phyloP scores from a whole-genome alignment of 2,329 filamentous ascomycete species.

The Fusarium incarnatum region DNA sequence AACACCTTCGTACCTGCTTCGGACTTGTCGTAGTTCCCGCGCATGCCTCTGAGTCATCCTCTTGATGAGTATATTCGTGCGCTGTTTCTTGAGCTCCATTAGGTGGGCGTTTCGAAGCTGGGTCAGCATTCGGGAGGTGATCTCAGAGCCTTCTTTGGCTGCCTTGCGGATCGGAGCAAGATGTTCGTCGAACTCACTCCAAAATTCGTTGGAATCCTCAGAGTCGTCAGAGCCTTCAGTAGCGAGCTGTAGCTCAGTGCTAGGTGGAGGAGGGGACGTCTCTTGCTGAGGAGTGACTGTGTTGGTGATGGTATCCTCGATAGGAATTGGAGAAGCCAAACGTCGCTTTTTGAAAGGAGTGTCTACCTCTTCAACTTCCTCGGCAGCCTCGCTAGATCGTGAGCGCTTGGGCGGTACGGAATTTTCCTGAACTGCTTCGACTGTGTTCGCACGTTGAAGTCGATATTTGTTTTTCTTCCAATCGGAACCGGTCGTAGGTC shows the following conservation, averaged over 20 bases:
- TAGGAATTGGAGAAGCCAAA: background rate
- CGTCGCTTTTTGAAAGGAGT: background rate
- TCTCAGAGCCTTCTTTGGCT: background rate
- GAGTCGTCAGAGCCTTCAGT: background rate
- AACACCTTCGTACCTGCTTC: background rate
- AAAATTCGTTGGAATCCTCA: background rate
- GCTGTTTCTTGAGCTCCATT: background rate
- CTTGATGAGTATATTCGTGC: background rate
- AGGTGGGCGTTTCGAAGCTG: background rate
- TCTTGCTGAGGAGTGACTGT: background rate
- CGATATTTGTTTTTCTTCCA: conserved; percentile 5
- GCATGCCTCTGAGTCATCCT: background rate
- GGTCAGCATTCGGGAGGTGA: background rate
- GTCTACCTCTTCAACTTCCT: background rate
- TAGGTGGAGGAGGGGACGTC: too few relatives aligned
- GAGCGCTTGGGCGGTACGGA: background rate
- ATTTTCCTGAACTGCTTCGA: background rate
- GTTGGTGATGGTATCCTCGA: background rate
- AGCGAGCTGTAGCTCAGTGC: background rate
- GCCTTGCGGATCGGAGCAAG: conserved; percentile 3
- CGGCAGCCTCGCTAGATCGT: background rate
- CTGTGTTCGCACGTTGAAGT: background rate
- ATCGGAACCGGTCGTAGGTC: background rate
- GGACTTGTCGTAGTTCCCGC: background rate
- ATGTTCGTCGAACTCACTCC: background rate